Conservation (phyloP, 2,329 filamentous ascomycete species). For the Clarireedia paspali region DNA sequence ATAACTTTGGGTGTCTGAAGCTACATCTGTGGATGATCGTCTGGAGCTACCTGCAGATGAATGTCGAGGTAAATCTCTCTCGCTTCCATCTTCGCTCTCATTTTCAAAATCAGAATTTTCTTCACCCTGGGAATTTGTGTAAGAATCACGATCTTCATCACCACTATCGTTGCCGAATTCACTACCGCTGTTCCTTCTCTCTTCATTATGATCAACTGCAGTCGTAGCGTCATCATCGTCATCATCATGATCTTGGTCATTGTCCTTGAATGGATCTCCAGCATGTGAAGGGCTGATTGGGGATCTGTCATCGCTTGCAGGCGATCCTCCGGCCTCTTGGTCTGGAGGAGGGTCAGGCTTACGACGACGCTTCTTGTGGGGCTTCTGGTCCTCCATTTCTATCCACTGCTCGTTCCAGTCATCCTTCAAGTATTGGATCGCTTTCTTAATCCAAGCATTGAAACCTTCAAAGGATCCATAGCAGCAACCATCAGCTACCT, state of each 20-base stretch:
- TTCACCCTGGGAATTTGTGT: too few relatives aligned
- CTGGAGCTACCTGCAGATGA: not conserved
- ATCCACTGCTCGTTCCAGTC: slow-evolving; percentile 1
- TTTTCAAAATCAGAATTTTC: not conserved
- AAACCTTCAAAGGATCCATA: not conserved
- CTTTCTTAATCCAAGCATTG: not conserved
- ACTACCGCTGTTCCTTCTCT: not conserved
- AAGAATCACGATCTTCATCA: not conserved
- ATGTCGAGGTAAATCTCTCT: not conserved
- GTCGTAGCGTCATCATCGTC: not conserved
- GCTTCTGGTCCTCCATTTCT: not conserved
- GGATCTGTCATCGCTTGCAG: not conserved
- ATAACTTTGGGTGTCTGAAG: not conserved
- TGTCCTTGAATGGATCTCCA: not conserved
- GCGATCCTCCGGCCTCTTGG: not conserved
- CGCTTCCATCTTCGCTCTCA: not conserved
- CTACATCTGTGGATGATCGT: not conserved
- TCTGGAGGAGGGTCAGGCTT: not conserved
- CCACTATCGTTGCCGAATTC: not conserved
- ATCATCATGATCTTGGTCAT: not conserved
- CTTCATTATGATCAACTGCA: not conserved
- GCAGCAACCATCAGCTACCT: not conserved
- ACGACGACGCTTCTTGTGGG: not conserved
- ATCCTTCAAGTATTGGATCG: not conserved
- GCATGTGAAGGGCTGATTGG: not conserved